phyloP scores from a whole-genome alignment of 2,329 filamentous ascomycete genomes.

The Fonsecaea monophora region DNA sequence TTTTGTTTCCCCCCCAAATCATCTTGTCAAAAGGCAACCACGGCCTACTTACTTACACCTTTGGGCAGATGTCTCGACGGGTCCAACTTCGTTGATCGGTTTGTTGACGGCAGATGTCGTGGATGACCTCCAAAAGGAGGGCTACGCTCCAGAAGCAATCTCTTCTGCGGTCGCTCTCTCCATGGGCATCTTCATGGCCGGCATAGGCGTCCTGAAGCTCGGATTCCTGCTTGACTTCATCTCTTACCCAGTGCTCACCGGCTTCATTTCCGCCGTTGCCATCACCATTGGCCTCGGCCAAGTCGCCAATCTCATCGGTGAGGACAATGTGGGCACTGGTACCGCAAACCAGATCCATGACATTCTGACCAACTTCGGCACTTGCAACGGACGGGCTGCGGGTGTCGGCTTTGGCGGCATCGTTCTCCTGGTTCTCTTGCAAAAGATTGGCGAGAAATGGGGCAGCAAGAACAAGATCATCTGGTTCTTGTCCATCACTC shows the following conservation, averaged over 20 bases:
- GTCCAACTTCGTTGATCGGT: constrained; percentile 69
- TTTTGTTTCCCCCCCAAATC: not conserved
- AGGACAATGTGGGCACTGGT: constrained; percentile 57
- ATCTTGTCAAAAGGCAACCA: not conserved
- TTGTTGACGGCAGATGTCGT: constrained; percentile 69
- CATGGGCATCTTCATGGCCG: constrained; percentile 67
- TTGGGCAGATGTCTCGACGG: constrained; percentile 61
- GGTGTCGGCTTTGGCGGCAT: constrained; percentile 66
- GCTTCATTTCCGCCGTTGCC: constrained; percentile 71
- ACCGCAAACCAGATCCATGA: constrained; percentile 66
- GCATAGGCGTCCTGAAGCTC: constrained; percentile 66
- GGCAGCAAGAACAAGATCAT: constrained; percentile 64
- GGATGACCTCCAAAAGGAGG: constrained; percentile 56
- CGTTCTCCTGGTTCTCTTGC: constrained; percentile 62
- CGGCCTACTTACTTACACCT: constrained; percentile 16
- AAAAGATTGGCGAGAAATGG: constrained; percentile 66
- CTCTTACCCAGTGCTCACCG: constrained; percentile 67
- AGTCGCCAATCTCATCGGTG: constrained; percentile 66
- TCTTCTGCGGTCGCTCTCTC: constrained; percentile 68
- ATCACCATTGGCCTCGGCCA: constrained; percentile 72
- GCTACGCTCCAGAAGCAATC: constrained; percentile 63
- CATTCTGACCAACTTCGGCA: constrained; percentile 62
- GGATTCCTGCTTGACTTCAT: constrained; percentile 72
- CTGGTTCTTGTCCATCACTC: constrained; percentile 65
- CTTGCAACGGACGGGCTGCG: constrained; percentile 65